Conservation (phyloP, 192 early-diverging fungal species). For the Gigaspora rosea region DNA sequence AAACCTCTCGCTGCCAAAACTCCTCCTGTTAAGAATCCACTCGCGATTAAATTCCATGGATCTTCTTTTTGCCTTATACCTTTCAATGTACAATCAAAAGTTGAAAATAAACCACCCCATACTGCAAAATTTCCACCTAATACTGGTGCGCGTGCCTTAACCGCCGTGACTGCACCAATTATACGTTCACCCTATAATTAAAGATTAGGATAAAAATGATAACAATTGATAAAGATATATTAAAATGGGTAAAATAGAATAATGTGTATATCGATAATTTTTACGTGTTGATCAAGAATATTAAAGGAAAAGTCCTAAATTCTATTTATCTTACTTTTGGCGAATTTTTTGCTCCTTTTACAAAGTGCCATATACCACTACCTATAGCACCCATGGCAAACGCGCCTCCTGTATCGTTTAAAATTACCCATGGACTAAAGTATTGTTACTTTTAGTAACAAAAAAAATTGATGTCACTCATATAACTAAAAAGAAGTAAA, state of each 20-base stretch:
- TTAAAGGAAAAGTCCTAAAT: too few species aligned
- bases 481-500: background rate
- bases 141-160: slow-evolving; percentile 93
- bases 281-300: too few species aligned
- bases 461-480: background rate
- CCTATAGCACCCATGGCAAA: slow-evolving; percentile 98
- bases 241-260: too few species aligned
- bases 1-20: slow-evolving; percentile 90
- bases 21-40: slow-evolving; percentile 94
- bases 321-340: slow-evolving; percentile 65
- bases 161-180: slow-evolving; percentile 78
- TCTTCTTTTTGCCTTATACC: slow-evolving; percentile 97
- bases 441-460: background rate
- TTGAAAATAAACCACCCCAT: slow-evolving; percentile 98
- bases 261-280: too few species aligned
- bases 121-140: slow-evolving; percentile 99
- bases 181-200: slow-evolving; percentile 77
- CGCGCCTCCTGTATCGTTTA: slow-evolving; percentile 81
- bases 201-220: too few species aligned
- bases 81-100: slow-evolving; percentile 94
- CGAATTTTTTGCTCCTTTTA: slow-evolving; percentile 98
- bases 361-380: slow-evolving; percentile 94
- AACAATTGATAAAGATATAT: too few species aligned
- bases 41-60: slow-evolving; percentile 96
- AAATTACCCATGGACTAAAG: slow-evolving; percentile 78